Evolutionary conservation across 108 stramenopile genomes (phyloP).

Genomic region (Skeletonema costatum): DNA sequence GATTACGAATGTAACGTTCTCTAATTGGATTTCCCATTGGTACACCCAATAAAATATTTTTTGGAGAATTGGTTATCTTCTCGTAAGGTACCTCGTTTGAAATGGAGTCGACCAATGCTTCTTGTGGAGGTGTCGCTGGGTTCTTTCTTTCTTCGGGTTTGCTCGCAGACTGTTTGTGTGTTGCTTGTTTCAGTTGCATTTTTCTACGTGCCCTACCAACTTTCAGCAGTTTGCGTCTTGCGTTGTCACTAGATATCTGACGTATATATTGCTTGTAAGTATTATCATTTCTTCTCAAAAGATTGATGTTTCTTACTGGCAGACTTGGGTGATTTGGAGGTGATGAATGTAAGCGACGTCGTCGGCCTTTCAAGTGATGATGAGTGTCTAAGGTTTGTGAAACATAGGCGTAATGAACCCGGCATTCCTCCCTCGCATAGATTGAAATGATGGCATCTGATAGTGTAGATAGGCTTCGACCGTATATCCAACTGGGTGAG

Average conservation of each 20-base stretch:
- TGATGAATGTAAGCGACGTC: not conserved
- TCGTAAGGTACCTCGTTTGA: slow-evolving; percentile 1
- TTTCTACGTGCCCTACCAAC: slow-evolving; percentile 24
- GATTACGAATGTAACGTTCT: slow-evolving; percentile 15
- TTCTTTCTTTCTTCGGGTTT: not conserved
- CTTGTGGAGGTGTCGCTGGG: not conserved
- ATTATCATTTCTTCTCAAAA: not conserved
- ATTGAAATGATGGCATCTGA: not conserved
- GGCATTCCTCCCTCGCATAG: not conserved
- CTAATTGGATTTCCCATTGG: slow-evolving; percentile 31
- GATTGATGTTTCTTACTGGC: not conserved
- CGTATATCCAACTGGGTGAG: not conserved
- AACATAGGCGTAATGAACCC: not conserved
- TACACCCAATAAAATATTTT: slow-evolving; percentile 8
- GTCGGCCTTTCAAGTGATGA: too few species aligned
- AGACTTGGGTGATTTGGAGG: not conserved
- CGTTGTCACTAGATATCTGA: not conserved
- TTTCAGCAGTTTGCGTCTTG: slow-evolving; percentile 2
- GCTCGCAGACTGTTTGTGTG: not conserved
- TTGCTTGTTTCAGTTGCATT: slow-evolving; percentile 1
- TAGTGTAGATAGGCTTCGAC: not conserved
- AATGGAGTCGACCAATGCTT: not conserved
- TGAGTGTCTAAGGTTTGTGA: not conserved
- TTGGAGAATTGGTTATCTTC: not conserved
- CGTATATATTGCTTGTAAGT: not conserved